Base-by-base conservation (phyloP, 371 early-diverging fungal genomes). In the Entomophthora muscae region DNA sequence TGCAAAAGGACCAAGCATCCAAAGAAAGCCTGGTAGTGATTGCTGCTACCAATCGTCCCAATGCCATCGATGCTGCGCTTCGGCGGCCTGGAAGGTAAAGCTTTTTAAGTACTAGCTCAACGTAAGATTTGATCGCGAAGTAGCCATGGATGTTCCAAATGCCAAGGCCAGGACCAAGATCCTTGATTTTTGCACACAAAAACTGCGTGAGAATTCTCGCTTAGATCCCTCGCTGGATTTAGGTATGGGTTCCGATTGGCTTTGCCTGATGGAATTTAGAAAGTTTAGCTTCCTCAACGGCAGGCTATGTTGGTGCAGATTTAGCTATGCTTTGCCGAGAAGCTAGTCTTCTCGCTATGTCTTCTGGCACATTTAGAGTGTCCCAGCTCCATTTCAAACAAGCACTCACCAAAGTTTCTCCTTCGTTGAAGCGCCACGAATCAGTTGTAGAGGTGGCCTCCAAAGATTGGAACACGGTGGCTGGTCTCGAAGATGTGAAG, bases 241-340 rank as follows among this genome's bases (percentile, higher is more conserved):
- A n/a, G n/a, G n/a, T n/a, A n/a, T n/a, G n/a, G n/a, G n/a, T n/a
- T n/a, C n/a, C n/a, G n/a, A n/a, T n/a, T n/a, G n/a, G n/a, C n/a
- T n/a, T n/a, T n/a, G n/a, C n/a, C n/a, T n/a, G n/a, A n/a, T n/a
- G n/a, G n/a, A n/a, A n/a, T n/a, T n/a, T n/a, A n/a, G n/a, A n/a
- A n/a, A n/a, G n/a, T n/a, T n/a, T n/a, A n/a, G n/a, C n/a, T n/a
- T n/a, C n/a, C n/a, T n/a, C n/a, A n/a, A n/a, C n/a, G n/a, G n/a
- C n/a, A n/a, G 99, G 99, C 0, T 99, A 87, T 75, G 98, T 97
- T 0, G 99, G 96, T 22, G 95, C 98, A 0, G 99, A 99, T 76
- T 77, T 99, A 53, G 82, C 87, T 0, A 83, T 96, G 0, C 66
- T 97, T 1, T 88, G 91, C 61, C 79, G 92, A 26, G 96, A 96